Evolutionary conservation across 495 filamentous ascomycete species (phyloP).

Genomic region (Astrothelium subdiscretum): DNA sequence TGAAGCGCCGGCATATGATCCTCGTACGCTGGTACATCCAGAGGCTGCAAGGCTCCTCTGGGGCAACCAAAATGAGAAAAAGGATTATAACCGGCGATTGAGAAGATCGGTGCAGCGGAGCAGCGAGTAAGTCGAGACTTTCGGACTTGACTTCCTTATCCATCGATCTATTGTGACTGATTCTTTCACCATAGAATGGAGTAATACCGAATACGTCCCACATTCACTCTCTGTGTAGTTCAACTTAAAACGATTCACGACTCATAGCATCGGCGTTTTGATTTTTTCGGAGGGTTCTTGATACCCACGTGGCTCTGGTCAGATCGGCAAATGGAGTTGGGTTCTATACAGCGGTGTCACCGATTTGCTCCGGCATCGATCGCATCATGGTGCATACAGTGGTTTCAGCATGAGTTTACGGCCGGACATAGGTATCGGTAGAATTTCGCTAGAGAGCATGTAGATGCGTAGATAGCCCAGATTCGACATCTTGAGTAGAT

Average conservation of each 20-base stretch:
- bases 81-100: slow-evolving; percentile 70
- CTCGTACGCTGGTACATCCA: slow-evolving; percentile 73
- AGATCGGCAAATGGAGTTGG: background rate
- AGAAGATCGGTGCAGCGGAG: slow-evolving; percentile 48
- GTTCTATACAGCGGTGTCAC: background rate
- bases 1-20: slow-evolving; percentile 78
- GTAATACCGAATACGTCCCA: background rate
- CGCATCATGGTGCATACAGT: background rate
- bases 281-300: background rate
- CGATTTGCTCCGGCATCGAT: background rate
- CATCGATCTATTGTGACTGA: background rate
- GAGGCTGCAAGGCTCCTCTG: slow-evolving; percentile 83
- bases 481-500: too few species aligned
- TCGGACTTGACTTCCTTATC: background rate
- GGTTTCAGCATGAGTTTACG: too few species aligned
- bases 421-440: too few species aligned
- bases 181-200: background rate
- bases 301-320: background rate
- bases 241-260: background rate
- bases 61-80: slow-evolving; percentile 68
- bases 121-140: slow-evolving; percentile 34
- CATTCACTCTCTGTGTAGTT: background rate
- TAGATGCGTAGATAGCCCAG: too few species aligned
- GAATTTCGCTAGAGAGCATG: too few species aligned
- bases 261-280: background rate